These are phyloP conservation scores for Macrocybe sp. DNA, from an alignment of 1,284 basidiomycete genomes.

Conservation along the genomic window DNA sequence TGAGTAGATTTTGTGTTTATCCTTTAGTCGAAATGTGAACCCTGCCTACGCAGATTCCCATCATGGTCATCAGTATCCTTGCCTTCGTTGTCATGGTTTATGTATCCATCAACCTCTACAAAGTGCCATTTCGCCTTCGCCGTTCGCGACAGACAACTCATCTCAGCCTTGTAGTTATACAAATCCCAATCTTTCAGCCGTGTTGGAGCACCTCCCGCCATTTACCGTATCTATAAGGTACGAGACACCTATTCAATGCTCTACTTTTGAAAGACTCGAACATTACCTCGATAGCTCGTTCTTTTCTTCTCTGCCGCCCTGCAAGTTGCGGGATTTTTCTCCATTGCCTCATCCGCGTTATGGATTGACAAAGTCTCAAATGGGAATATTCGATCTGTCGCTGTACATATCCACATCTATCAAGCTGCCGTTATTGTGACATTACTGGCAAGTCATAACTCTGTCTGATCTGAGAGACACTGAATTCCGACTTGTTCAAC, in stretches of 20 bases:
- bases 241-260: neutral
- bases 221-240: constrained; percentile 46
- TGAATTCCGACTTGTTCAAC: neutral
- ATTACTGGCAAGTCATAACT: constrained; percentile 31
- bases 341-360: constrained; percentile 39
- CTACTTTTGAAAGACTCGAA: constrained; percentile 1
- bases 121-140: constrained; percentile 20
- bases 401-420: constrained; percentile 31
- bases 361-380: constrained; percentile 49
- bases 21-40: neutral
- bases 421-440: constrained; percentile 36
- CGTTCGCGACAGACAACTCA: neutral
- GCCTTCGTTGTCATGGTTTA: constrained; percentile 27
- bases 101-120: constrained; percentile 35
- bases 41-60: constrained; percentile 26
- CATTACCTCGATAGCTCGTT: constrained; percentile 35
- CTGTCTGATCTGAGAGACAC: neutral
- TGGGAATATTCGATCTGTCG: constrained; percentile 25
- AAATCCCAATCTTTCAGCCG: constrained; percentile 44
- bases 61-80: constrained; percentile 29
- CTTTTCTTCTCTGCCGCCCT: constrained; percentile 44
- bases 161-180: constrained; percentile 32
- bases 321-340: constrained; percentile 49
- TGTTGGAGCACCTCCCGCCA: constrained; percentile 41
- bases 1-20: constrained; percentile 19